Evolutionary conservation across 257 asterid genomes (phyloP).

Genomic region (Nicotiana undulata): DNA sequence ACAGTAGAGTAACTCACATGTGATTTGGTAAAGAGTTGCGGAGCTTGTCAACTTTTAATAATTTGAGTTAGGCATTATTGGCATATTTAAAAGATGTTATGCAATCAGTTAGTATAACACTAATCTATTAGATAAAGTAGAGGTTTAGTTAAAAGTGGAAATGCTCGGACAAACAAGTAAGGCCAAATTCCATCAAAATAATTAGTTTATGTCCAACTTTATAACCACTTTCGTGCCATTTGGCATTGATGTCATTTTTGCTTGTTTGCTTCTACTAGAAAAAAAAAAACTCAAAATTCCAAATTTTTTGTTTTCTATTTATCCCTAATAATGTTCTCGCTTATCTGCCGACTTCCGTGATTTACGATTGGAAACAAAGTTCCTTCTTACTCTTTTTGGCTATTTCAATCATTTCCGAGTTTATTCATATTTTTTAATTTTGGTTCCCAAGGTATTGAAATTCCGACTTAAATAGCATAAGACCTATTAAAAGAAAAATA

Average conservation of each 20-base stretch:
- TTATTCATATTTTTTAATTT: background rate
- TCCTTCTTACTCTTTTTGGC: background rate
- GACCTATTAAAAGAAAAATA: too few species aligned
- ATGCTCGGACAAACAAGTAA: background rate
- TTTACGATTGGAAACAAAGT: background rate
- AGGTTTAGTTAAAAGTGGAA: background rate
- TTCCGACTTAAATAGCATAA: too few species aligned
- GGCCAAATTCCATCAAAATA: slow-evolving; percentile 4
- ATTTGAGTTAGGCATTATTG: slow-evolving; percentile 1
- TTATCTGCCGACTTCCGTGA: background rate
- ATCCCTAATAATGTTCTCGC: background rate
- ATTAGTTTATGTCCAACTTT: slow-evolving; percentile 1
- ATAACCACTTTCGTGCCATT: background rate
- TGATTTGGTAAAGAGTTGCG: background rate
- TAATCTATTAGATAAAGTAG: background rate
- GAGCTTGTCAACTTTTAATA: background rate
- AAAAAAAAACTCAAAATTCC: background rate
- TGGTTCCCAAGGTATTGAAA: too few species aligned
- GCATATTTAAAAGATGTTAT: background rate
- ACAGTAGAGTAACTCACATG: background rate
- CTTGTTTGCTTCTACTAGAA: background rate
- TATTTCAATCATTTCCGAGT: background rate
- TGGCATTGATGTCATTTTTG: background rate
- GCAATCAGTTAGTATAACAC: background rate
- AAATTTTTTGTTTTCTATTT: background rate